Evolutionary conservation across 1,284 basidiomycete genomes (phyloP), one percentile per base, ranked within the genome.

Genomic region (Somion occarium): DNA sequence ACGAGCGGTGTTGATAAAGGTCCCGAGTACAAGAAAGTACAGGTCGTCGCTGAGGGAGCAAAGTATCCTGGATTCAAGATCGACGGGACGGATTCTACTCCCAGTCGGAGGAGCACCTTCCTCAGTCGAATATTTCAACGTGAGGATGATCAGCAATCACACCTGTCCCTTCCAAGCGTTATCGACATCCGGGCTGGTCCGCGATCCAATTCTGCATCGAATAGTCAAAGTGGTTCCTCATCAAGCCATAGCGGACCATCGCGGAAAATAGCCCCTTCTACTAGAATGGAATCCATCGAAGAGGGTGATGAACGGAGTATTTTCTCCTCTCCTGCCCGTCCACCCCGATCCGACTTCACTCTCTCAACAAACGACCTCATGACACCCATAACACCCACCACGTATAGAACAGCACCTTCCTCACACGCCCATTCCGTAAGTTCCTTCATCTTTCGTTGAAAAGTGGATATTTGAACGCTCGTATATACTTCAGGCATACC

Each of bases 1-100:
- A 54, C 53, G 51, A 53, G 46, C 44, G 59, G 59, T 5, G 38
- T 55, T 30, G 49, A 50, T 11, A 60, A 60, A 41, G 56, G 53
- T 44, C 53, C 54, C 13, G 56, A 55, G 48, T 60, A 59, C 48
- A 54, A 49, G 24, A 38, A 42, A 23, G 54, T 55, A 38, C 49
- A 44, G 15, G 51, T 57, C 20, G 19, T 48, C 5, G 20, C 48
- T 5, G 44, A 46, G 7, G 3, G 23, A 19, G 3, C 24, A 5
- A 23, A 44, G 18, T 44, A 50, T 45, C 9, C 18, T 4, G 23
- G 47, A 13, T 53, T 57, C 53, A 41, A 46, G 37, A 46, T 59
- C 44, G 55, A 60, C 46, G 46, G 51, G 30, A 34, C 30, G 30
- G 15, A 34, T 15, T 34, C 30, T 15, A 34, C 30, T 7, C 30